Evolutionary conservation across 352 stramenopile genomes (phyloP).

Genomic region (Phytophthora uliginosa): DNA sequence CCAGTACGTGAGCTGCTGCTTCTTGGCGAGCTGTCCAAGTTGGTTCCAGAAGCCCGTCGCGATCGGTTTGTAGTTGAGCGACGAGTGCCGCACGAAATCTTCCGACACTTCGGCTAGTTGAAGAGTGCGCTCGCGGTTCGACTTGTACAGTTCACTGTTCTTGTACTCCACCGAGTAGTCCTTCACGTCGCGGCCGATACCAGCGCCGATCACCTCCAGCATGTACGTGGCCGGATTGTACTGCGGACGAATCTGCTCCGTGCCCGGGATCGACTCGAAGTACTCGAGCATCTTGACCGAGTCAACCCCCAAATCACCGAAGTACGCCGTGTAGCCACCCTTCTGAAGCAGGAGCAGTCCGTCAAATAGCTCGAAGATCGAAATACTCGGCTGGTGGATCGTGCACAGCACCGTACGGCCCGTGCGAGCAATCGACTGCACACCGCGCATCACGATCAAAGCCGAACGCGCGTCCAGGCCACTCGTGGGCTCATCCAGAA

Average conservation of each 20-base stretch:
- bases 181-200: conserved; percentile 69
- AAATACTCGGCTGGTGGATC: conserved; percentile 72
- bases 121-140: conserved; percentile 42
- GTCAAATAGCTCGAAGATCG: conserved; percentile 96
- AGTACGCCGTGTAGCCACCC: conserved; percentile 77
- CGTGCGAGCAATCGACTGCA: conserved; percentile 86
- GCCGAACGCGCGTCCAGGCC: conserved; percentile 58
- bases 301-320: conserved; percentile 90
- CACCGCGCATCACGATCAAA: conserved; percentile 87
- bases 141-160: conserved; percentile 44
- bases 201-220: conserved; percentile 88
- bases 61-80: conserved; percentile 54
- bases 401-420: conserved; percentile 88
- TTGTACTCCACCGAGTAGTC: conserved; percentile 63
- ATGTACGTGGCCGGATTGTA: conserved; percentile 95
- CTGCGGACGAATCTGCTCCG: conserved; percentile 64
- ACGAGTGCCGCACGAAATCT: conserved; percentile 52
- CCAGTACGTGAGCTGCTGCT: conserved; percentile 63
- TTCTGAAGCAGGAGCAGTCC: conserved; percentile 85
- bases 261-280: conserved; percentile 79
- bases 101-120: conserved; percentile 23
- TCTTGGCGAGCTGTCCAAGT: conserved; percentile 42
- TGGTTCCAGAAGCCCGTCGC: conserved; percentile 55
- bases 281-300: conserved; percentile 89
- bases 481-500: no score